phyloP scores from a whole-genome alignment of 2,329 filamentous ascomycete genomes.

The Anthostomella pinea region DNA sequence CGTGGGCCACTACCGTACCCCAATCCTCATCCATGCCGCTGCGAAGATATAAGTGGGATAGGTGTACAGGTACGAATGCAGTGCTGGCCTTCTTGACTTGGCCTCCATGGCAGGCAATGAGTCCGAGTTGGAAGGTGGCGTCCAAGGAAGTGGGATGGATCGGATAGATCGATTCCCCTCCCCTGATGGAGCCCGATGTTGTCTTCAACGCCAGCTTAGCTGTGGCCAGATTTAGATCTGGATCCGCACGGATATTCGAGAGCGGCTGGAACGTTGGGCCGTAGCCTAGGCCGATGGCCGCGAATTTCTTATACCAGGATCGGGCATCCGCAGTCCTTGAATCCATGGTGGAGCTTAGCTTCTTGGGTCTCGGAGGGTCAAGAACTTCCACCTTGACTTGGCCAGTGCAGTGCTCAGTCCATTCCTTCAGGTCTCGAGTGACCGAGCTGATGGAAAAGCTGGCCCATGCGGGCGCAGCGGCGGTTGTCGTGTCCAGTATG shows the following conservation, averaged over 20 bases:
- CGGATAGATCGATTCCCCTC: conserved; percentile 17
- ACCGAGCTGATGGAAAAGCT: conserved; percentile 10
- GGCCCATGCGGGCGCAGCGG: conserved; percentile 2
- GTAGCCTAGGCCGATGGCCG: conserved; percentile 9
- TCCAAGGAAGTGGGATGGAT: conserved; percentile 22
- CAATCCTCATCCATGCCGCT: background rate
- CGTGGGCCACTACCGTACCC: conserved; percentile 5
- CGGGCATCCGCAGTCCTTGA: background rate
- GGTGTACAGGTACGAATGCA: conserved; percentile 16
- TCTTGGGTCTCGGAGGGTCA: too few species aligned
- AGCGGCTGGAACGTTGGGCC: conserved; percentile 10
- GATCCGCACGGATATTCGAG: conserved; percentile 8
- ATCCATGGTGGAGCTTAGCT: too few species aligned
- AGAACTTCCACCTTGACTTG: conserved; percentile 7
- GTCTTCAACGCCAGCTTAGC: conserved; percentile 11
- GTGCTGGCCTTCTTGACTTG: conserved; percentile 7
- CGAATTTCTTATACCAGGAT: conserved; percentile 13
- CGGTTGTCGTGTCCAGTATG: background rate
- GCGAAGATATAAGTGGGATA: conserved; percentile 14
- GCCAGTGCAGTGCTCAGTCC: conserved; percentile 17
- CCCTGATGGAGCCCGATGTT: conserved; percentile 7
- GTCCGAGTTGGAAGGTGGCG: conserved; percentile 15
- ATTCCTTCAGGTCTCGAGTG: conserved; percentile 1
- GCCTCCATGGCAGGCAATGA: conserved; percentile 20
- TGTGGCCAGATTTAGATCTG: conserved; percentile 5